Percentiles rank a stretch among this genome's conserved stretches.
These are phyloP conservation scores for Prototheca wickerhamii DNA, from an alignment of 163 green algal genomes.

Conservation along the genomic window DNA sequence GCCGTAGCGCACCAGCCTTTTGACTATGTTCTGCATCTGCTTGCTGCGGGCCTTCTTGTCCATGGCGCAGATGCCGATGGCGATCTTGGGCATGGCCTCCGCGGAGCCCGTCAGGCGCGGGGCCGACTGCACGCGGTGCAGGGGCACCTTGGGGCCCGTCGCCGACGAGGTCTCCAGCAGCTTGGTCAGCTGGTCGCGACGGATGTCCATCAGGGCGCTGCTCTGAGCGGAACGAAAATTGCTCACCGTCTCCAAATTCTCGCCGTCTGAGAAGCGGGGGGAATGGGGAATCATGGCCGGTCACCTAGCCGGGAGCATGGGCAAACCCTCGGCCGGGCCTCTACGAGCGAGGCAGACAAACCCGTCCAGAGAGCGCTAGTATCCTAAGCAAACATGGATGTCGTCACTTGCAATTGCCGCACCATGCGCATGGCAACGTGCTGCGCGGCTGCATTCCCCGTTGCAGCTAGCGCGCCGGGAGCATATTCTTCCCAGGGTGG, in stretches of 20 bases:
- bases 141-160: neutral
- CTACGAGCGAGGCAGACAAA: no score
- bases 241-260: neutral
- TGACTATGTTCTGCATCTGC: slow-evolving; percentile 86
- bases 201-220: neutral
- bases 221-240: neutral
- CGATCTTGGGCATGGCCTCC: slow-evolving; percentile 35
- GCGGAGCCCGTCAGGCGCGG: neutral
- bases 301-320: no score
- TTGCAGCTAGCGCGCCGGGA: no score
- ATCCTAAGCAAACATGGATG: no score
- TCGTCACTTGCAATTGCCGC: no score
- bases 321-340: no score
- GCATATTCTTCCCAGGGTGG: no score
- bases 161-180: neutral
- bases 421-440: no score
- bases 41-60: slow-evolving; percentile 67
- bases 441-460: no score
- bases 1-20: slow-evolving; percentile 67
- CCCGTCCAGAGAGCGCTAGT: no score
- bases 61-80: slow-evolving; percentile 45
- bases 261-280: neutral
- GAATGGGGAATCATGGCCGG: neutral
- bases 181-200: neutral
- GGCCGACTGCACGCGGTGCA: neutral